These are phyloP conservation scores for Lactarius evosmus DNA, from an alignment of 768 basidiomycete genomes.

Conservation along the genomic window DNA sequence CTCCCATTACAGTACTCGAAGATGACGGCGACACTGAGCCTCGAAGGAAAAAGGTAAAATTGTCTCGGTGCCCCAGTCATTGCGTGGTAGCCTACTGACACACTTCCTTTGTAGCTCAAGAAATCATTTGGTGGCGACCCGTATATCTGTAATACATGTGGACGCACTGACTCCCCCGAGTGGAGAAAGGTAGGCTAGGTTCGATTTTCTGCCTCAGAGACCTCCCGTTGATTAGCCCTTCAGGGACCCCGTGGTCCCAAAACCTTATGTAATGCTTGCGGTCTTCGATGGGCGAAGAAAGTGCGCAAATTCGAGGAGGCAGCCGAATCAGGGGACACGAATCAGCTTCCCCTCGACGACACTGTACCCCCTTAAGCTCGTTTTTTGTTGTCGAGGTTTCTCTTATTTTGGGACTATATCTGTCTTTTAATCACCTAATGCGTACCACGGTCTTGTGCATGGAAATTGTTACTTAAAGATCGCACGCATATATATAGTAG, in stretches of 20 bases:
- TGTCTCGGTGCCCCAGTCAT: constrained; percentile 1
- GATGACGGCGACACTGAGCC: constrained; percentile 50
- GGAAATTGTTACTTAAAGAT: neutral
- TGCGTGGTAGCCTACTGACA: constrained; percentile 11
- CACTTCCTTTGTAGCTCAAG: constrained; percentile 20
- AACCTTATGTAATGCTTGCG: constrained; percentile 97
- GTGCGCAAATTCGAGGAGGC: constrained; percentile 45
- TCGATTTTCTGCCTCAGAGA: neutral
- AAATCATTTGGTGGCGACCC: constrained; percentile 55
- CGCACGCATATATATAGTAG: constrained; percentile 10
- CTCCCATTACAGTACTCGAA: constrained; percentile 33
- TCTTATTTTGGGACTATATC: neutral
- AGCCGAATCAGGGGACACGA: constrained; percentile 31
- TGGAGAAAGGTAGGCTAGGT: constrained; percentile 73
- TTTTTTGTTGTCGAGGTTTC: neutral
- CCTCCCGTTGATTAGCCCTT: neutral
- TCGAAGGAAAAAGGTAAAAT: constrained; percentile 62
- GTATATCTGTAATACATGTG: constrained; percentile 89
- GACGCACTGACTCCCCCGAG: constrained; percentile 93
- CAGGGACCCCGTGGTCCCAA: constrained; percentile 94
- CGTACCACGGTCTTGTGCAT: neutral
- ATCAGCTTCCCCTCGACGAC: constrained; percentile 26
- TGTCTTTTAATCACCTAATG: neutral
- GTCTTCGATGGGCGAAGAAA: constrained; percentile 88
- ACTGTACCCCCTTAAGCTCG: constrained; percentile 24